phyloP scores from a whole-genome alignment of 78 protist species.

The Dictyostelium firmibasis region DNA sequence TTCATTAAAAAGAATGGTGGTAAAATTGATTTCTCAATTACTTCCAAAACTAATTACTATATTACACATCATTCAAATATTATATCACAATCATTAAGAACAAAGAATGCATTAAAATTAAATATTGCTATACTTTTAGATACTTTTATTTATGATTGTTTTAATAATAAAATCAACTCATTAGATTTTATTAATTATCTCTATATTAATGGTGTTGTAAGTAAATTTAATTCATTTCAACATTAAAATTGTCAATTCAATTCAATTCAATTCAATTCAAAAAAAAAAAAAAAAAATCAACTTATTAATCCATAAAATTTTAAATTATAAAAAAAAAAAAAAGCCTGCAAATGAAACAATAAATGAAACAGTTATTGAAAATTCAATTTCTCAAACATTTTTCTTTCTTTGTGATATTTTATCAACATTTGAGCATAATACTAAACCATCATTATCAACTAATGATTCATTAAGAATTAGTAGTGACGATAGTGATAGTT shows the following conservation, averaged over 20 bases:
- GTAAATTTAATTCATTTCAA: neutral
- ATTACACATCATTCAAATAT: neutral
- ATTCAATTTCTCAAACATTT: neutral
- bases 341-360: neutral
- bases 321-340: neutral
- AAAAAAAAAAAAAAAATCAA: too few relatives aligned
- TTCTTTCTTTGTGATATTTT: neutral
- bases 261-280: too few relatives aligned
- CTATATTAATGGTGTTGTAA: neutral
- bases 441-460: neutral
- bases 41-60: neutral
- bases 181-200: neutral
- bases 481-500: too few relatives aligned
- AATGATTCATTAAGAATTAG: too few relatives aligned
- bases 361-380: neutral
- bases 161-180: neutral
- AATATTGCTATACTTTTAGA: neutral
- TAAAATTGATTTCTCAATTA: neutral
- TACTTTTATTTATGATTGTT: neutral
- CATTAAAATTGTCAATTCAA: too few relatives aligned
- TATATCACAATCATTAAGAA: neutral
- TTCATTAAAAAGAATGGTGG: conserved; percentile 18
- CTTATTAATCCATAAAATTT: neutral
- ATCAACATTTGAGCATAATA: neutral
- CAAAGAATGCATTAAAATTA: neutral